Evolutionary conservation across 345 rosid species (phyloP).

Genomic region (Kernera saxatilis): DNA sequence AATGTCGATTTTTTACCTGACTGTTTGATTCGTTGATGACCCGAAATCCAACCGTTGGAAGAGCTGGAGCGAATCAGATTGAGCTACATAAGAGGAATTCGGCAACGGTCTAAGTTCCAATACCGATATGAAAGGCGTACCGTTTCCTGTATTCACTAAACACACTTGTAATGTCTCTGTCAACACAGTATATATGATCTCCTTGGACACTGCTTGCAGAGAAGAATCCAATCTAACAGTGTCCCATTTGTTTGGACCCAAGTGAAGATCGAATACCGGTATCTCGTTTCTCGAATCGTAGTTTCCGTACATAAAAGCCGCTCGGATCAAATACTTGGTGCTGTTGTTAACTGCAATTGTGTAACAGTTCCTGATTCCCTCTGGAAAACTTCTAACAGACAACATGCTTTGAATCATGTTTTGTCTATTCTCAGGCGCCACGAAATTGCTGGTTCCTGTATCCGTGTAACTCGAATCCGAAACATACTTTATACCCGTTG

Average conservation of each 20-base stretch:
- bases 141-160: constrained; percentile 42
- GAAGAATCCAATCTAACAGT: constrained; percentile 24
- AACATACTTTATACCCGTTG: constrained; percentile 30
- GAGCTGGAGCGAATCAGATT: constrained; percentile 26
- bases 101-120: constrained; percentile 43
- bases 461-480: constrained; percentile 32
- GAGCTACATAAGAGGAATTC: not conserved
- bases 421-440: constrained; percentile 26
- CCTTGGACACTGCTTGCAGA: not conserved
- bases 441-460: constrained; percentile 17
- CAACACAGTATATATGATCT: constrained; percentile 36
- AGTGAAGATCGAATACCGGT: constrained; percentile 44
- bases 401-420: constrained; percentile 21
- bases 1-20: constrained; percentile 31
- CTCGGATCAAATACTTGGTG: constrained; percentile 43
- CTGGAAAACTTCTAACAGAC: constrained; percentile 42
- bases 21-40: constrained; percentile 19
- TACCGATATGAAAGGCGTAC: constrained; percentile 51
- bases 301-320: constrained; percentile 50
- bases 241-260: constrained; percentile 48
- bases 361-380: constrained; percentile 41
- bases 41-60: constrained; percentile 33
- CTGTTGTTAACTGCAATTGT: constrained; percentile 9
- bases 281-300: constrained; percentile 34
- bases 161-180: constrained; percentile 42